Percentiles rank a stretch among this genome's conserved stretches.
phyloP scores from a whole-genome alignment of 257 asterid genomes.

The Orobanche coerulescens region DNA sequence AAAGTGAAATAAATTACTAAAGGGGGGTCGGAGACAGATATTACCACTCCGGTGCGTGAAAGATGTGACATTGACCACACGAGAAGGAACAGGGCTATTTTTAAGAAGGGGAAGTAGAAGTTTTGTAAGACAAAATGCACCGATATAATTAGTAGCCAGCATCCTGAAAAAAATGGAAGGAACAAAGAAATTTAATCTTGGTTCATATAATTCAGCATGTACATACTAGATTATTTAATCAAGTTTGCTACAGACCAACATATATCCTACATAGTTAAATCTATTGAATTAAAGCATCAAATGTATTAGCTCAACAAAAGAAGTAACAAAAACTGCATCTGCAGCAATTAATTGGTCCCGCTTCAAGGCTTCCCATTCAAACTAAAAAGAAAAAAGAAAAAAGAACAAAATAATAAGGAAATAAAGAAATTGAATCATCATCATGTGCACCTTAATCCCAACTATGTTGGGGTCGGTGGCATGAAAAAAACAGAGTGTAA shows the following conservation, averaged over 20 bases:
- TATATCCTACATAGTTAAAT: neutral
- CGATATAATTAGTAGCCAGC: constrained; percentile 79
- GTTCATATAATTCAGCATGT: neutral
- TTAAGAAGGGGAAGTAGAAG: constrained; percentile 66
- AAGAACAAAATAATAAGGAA: too few species aligned
- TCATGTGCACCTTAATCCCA: too few species aligned
- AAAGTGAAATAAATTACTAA: neutral
- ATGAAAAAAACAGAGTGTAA: too few species aligned
- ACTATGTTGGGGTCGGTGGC: too few species aligned
- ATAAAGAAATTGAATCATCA: neutral
- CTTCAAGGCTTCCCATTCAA: neutral
- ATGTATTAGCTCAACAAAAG: neutral
- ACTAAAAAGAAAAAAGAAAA: neutral
- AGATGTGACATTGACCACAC: constrained; percentile 81
- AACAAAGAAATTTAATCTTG: neutral
- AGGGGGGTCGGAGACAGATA: constrained; percentile 8
- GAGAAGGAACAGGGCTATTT: constrained; percentile 62
- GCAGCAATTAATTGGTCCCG: neutral
- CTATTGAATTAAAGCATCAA: neutral
- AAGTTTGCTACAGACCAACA: neutral
- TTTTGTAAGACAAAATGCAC: constrained; percentile 79
- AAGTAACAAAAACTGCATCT: neutral
- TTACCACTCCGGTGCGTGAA: constrained; percentile 87
- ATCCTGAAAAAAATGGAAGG: constrained; percentile 48
- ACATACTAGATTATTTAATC: neutral